phyloP scores from a whole-genome alignment of 331 rosid species.

The Quercus tomentella region DNA sequence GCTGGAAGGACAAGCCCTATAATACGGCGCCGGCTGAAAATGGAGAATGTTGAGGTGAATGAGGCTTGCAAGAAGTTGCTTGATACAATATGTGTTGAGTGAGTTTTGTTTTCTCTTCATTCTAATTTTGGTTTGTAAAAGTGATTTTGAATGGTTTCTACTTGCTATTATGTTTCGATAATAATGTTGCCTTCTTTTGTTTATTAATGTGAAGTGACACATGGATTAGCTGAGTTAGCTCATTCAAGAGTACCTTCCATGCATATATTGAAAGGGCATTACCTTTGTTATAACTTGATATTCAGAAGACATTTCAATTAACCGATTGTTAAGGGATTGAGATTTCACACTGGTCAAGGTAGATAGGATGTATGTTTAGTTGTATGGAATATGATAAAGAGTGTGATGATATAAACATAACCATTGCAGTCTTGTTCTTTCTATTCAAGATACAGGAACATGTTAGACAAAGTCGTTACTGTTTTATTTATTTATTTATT shows the following conservation, averaged over 20 bases:
- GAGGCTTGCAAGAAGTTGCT: conserved; percentile 64
- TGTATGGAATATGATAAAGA: not conserved
- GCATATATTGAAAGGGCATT: not conserved
- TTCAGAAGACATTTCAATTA: not conserved
- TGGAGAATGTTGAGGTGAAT: conserved; percentile 73
- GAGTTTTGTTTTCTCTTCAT: conserved; percentile 20
- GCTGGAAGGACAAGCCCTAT: conserved; percentile 62
- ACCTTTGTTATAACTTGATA: not conserved
- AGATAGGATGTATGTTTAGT: not conserved
- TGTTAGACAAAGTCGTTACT: too few species aligned
- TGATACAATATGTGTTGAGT: conserved; percentile 53
- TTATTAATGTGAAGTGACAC: conserved; percentile 17
- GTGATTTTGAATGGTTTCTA: conserved; percentile 8
- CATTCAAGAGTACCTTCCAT: not conserved
- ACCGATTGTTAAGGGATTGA: not conserved
- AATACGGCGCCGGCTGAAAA: conserved; percentile 60
- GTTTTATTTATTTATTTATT: too few species aligned
- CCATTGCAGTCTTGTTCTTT: not conserved
- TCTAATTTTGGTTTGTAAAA: conserved; percentile 16
- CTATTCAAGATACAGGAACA: not conserved
- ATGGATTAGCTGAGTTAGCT: not conserved
- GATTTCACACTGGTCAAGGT: not conserved
- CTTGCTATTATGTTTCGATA: conserved; percentile 6
- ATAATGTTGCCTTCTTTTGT: conserved; percentile 10
- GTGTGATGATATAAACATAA: not conserved